phyloP scores from a whole-genome alignment of 176 grass and related monocot genomes.

The Hyparrhenia diplandra region DNA sequence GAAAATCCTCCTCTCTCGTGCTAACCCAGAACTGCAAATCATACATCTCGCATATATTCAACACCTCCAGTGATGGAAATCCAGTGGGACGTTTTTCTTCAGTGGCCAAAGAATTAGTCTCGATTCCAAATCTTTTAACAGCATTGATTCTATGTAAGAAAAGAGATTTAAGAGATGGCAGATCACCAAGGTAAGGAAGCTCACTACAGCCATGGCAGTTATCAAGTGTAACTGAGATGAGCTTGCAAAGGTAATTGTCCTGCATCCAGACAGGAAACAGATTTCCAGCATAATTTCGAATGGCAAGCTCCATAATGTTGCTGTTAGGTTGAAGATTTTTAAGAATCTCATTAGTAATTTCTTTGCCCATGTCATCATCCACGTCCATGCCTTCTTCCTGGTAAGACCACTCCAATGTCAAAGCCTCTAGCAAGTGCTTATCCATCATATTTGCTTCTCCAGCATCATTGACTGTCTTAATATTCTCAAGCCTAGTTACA shows the following conservation, averaged over 20 bases:
- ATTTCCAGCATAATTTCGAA: neutral
- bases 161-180: constrained; percentile 2
- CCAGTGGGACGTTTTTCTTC: neutral
- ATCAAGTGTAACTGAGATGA: constrained; percentile 2
- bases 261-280: constrained; percentile 13
- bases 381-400: neutral
- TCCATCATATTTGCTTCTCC: neutral
- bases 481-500: neutral
- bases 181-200: neutral
- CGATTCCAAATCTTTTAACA: neutral
- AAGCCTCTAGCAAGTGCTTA: neutral
- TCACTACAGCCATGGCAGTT: neutral
- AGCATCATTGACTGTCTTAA: neutral
- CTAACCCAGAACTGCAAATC: constrained; percentile 3
- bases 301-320: neutral
- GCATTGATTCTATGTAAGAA: neutral
- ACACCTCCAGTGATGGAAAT: constrained; percentile 1
- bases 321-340: neutral
- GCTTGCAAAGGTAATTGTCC: neutral
- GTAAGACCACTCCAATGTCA: constrained; percentile 8
- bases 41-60: constrained; percentile 11
- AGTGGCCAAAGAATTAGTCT: neutral
- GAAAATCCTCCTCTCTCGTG: neutral
- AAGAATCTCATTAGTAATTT: neutral
- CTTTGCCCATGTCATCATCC: neutral